Evolutionary conservation across 768 basidiomycete genomes (phyloP).

Genomic region (Chiua virens): DNA sequence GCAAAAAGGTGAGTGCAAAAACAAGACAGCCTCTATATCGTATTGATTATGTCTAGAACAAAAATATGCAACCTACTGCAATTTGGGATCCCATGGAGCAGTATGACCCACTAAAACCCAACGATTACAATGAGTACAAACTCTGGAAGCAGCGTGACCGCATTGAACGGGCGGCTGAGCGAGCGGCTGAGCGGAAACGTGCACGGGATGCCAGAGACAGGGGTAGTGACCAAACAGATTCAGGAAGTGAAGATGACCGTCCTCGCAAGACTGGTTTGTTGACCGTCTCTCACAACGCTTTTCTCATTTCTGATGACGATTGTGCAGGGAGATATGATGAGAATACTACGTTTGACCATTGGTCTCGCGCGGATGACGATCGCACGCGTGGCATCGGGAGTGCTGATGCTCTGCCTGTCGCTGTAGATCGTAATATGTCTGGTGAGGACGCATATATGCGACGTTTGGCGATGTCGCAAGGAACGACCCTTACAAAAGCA

Average conservation of each 20-base stretch:
- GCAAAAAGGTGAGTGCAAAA: constrained; percentile 55
- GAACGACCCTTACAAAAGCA: constrained; percentile 16
- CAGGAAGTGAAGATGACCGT: constrained; percentile 64
- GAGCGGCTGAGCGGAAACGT: constrained; percentile 61
- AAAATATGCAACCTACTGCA: constrained; percentile 48
- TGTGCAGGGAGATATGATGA: constrained; percentile 36
- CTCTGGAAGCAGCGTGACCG: constrained; percentile 74
- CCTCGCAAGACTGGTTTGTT: constrained; percentile 66
- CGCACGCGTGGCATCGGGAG: constrained; percentile 27
- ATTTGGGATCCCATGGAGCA: constrained; percentile 78
- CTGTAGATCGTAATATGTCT: constrained; percentile 50
- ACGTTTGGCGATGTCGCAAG: constrained; percentile 67
- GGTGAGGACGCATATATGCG: constrained; percentile 84
- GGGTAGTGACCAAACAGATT: constrained; percentile 64
- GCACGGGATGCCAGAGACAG: constrained; percentile 46
- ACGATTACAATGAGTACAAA: constrained; percentile 89
- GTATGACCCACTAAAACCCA: constrained; percentile 82
- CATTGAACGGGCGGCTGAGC: constrained; percentile 65
- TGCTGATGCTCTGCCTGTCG: constrained; percentile 30
- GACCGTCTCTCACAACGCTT: neutral
- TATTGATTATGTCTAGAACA: constrained; percentile 46
- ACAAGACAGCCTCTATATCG: neutral
- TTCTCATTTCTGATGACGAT: constrained; percentile 28
- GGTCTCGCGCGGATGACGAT: constrained; percentile 56
- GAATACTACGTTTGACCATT: constrained; percentile 45